Evolutionary conservation across 768 basidiomycete species (phyloP).

Genomic region (Clavulina sp.): DNA sequence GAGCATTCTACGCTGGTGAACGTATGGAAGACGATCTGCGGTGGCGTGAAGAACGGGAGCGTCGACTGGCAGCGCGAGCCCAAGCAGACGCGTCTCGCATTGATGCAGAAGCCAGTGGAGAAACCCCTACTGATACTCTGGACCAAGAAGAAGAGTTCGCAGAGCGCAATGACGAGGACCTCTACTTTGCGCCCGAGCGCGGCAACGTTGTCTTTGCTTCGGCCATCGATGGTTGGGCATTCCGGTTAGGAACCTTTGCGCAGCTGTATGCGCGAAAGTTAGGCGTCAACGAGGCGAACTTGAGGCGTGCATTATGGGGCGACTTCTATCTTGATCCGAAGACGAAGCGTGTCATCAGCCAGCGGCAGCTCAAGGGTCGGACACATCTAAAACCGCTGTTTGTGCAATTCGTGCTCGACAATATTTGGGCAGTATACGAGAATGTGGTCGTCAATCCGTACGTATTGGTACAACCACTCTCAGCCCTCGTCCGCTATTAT

Average conservation of each 20-base stretch:
- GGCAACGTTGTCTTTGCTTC: conserved; percentile 96
- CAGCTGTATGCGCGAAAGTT: conserved; percentile 81
- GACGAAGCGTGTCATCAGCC: conserved; percentile 77
- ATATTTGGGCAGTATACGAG: conserved; percentile 94
- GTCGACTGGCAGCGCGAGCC: conserved; percentile 58
- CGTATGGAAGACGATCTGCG: conserved; percentile 92
- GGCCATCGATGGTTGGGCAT: conserved; percentile 96
- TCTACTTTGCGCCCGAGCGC: conserved; percentile 89
- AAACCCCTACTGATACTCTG: conserved; percentile 29
- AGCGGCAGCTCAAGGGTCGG: conserved; percentile 78
- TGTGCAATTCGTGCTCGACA: conserved; percentile 93
- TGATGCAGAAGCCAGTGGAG: conserved; percentile 33
- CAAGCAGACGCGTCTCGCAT: conserved; percentile 37
- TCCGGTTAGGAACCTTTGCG: conserved; percentile 84
- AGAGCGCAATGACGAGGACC: conserved; percentile 93
- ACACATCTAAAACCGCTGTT: conserved; percentile 86
- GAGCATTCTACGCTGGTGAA: conserved; percentile 84
- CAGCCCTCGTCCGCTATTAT: conserved; percentile 1
- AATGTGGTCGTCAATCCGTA: conserved; percentile 78
- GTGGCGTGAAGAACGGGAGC: conserved; percentile 85
- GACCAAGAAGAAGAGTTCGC: conserved; percentile 33
- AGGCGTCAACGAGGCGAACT: conserved; percentile 72
- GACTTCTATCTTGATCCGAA: conserved; percentile 96
- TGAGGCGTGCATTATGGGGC: conserved; percentile 85
- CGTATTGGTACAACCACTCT: conserved; percentile 23